A percentile compares a stretch with the other conserved stretches of the same genome.
phyloP scores from a whole-genome alignment of 2,329 filamentous ascomycete species.

The Eurotiales sp. region DNA sequence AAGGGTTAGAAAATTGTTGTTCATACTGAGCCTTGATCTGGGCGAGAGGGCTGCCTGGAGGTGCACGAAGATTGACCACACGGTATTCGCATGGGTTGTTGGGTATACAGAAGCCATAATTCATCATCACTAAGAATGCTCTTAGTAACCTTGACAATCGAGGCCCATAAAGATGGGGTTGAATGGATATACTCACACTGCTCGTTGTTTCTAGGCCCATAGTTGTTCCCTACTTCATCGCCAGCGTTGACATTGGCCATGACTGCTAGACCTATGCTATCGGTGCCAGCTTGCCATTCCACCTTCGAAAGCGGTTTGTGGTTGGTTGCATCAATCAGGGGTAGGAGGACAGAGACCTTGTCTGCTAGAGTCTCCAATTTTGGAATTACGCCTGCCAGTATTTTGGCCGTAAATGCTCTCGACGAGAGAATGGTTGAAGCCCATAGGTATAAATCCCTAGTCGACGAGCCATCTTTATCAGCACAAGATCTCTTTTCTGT shows the following conservation, averaged over 20 bases:
- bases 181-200: conserved; percentile 43
- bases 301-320: conserved; percentile 61
- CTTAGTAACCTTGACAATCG: background rate
- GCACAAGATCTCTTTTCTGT: background rate
- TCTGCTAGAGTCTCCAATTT: conserved; percentile 45
- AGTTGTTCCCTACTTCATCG: conserved; percentile 63
- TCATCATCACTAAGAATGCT: conserved; percentile 36
- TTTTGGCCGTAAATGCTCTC: conserved; percentile 42
- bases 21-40: conserved; percentile 32
- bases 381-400: conserved; percentile 35
- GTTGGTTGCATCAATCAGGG: conserved; percentile 69
- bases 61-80: conserved; percentile 37
- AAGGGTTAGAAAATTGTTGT: conserved; percentile 29
- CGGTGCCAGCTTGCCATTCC: conserved; percentile 52
- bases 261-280: conserved; percentile 39
- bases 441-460: conserved; percentile 45
- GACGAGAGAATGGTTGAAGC: conserved; percentile 43
- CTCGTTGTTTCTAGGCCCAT: conserved; percentile 71
- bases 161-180: background rate
- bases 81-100: conserved; percentile 44
- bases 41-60: conserved; percentile 36
- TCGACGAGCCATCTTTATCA: background rate
- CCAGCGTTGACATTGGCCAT: conserved; percentile 49
- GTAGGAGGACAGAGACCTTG: conserved; percentile 63
- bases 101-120: conserved; percentile 44